These are phyloP conservation scores for Daedaleopsis nitida DNA, from an alignment of 768 basidiomycete genomes.

Conservation along the genomic window DNA sequence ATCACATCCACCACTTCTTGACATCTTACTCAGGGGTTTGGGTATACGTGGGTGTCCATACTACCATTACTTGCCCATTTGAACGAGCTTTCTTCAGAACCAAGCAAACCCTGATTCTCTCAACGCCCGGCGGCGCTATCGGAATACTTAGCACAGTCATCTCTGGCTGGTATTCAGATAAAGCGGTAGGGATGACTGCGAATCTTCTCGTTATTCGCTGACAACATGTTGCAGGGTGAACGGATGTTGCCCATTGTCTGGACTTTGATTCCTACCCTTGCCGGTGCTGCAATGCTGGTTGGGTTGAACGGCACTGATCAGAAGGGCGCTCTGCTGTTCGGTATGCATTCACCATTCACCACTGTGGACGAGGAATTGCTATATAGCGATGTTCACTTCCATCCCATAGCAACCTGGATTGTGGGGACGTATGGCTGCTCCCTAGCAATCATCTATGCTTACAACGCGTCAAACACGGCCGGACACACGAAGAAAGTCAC, in stretches of 20 bases:
- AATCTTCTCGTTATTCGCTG: too few relatives aligned
- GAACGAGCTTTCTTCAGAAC: constrained; percentile 38
- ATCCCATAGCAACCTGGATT: constrained; percentile 49
- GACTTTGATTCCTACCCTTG: constrained; percentile 58
- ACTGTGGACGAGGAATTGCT: too few relatives aligned
- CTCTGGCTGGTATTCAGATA: constrained; percentile 69
- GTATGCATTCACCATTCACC: constrained; percentile 30
- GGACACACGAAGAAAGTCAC: constrained; percentile 71
- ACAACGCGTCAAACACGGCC: constrained; percentile 64
- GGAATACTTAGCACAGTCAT: constrained; percentile 48
- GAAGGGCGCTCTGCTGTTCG: constrained; percentile 60
- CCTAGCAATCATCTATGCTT: constrained; percentile 64
- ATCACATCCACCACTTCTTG: background rate
- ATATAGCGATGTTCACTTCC: background rate
- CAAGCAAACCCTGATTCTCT: constrained; percentile 60
- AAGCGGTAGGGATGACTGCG: constrained; percentile 41
- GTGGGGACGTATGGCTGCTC: constrained; percentile 61
- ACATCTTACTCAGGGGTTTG: constrained; percentile 41
- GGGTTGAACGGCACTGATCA: constrained; percentile 49
- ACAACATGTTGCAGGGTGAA: constrained; percentile 41
- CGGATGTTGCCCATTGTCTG: constrained; percentile 65
- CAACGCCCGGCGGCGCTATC: constrained; percentile 57
- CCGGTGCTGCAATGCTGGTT: constrained; percentile 48
- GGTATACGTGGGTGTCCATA: constrained; percentile 52
- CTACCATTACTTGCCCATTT: background rate